These are phyloP conservation scores for Chaetomiaceae sp. DNA, from an alignment of 2,329 filamentous ascomycete genomes.

Conservation along the genomic window DNA sequence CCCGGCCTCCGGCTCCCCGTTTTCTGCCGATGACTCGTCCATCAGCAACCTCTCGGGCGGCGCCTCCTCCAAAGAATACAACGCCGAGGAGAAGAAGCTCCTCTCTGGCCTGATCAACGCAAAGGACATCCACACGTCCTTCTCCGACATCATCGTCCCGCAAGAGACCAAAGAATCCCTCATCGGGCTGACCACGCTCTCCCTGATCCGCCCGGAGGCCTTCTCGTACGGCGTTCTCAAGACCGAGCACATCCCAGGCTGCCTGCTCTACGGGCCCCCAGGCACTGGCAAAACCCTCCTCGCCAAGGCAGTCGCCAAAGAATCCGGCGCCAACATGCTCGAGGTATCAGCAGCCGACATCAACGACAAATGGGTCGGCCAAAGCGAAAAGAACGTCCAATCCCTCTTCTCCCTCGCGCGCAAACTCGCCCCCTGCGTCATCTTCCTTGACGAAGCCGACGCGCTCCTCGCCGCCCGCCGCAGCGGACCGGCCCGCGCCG, in stretches of 20 bases:
- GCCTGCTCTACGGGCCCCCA: constrained; percentile 82
- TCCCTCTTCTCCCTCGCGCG: constrained; percentile 88
- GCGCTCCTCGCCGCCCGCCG: constrained; percentile 79
- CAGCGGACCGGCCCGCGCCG: constrained; percentile 59
- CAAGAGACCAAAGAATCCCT: constrained; percentile 79
- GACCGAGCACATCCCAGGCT: constrained; percentile 83
- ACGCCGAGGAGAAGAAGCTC: constrained; percentile 76
- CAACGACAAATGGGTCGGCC: constrained; percentile 94
- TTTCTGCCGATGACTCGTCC: background rate
- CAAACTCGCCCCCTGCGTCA: constrained; percentile 84
- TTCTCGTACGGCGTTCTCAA: constrained; percentile 93
- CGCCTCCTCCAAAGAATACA: constrained; percentile 34
- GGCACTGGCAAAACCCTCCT: constrained; percentile 71
- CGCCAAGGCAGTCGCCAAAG: constrained; percentile 64
- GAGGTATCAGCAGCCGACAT: constrained; percentile 88
- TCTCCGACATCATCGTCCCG: constrained; percentile 79
- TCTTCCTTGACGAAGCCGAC: constrained; percentile 97
- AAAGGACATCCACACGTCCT: constrained; percentile 77
- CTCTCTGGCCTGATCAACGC: constrained; percentile 77
- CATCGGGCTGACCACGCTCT: constrained; percentile 82
- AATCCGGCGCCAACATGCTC: constrained; percentile 67
- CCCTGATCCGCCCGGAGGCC: constrained; percentile 83
- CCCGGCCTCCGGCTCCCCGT: background rate
- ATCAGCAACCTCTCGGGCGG: constrained; percentile 29
- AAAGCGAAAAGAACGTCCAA: constrained; percentile 92